Conservation (phyloP, 1,139 yeast species). For the Diutina scorzettiae region DNA sequence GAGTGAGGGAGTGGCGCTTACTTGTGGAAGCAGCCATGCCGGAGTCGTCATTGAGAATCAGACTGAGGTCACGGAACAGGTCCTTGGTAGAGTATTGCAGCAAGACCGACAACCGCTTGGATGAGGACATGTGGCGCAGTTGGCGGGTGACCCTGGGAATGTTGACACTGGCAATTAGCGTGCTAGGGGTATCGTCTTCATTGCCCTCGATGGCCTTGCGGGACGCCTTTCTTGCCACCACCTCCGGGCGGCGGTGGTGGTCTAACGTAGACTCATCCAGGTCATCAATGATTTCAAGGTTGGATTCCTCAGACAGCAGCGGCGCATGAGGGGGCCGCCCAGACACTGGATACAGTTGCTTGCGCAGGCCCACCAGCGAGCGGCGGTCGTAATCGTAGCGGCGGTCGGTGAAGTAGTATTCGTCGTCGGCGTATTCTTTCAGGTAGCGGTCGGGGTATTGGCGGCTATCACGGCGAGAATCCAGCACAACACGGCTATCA, state of each 20-base stretch:
- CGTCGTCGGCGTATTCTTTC: not conserved
- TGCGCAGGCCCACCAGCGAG: not conserved
- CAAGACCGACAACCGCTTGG: slow-evolving; percentile 56
- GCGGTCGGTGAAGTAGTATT: not conserved
- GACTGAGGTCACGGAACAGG: slow-evolving; percentile 50
- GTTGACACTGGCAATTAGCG: slow-evolving; percentile 45
- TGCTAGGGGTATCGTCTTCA: slow-evolving; percentile 14
- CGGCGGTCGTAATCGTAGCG: slow-evolving; percentile 3
- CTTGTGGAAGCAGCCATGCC: not conserved
- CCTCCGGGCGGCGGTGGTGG: not conserved
- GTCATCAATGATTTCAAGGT: slow-evolving; percentile 2
- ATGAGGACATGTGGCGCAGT: slow-evolving; percentile 50
- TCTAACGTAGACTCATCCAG: slow-evolving; percentile 1
- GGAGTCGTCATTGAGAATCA: slow-evolving; percentile 30
- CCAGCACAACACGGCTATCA: no score
- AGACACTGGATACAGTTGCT: not conserved
- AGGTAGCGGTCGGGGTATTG: not conserved
- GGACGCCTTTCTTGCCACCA: not conserved
- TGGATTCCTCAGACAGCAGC: not conserved
- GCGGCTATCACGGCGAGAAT: not conserved
- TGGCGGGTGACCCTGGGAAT: slow-evolving; percentile 64
- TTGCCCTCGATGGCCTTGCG: not conserved
- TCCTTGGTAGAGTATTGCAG: slow-evolving; percentile 60
- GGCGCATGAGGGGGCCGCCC: not conserved
- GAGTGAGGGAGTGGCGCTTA: slow-evolving; percentile 16